Conservation (phyloP, 1,139 yeast genomes). For the Taphrina communis region DNA sequence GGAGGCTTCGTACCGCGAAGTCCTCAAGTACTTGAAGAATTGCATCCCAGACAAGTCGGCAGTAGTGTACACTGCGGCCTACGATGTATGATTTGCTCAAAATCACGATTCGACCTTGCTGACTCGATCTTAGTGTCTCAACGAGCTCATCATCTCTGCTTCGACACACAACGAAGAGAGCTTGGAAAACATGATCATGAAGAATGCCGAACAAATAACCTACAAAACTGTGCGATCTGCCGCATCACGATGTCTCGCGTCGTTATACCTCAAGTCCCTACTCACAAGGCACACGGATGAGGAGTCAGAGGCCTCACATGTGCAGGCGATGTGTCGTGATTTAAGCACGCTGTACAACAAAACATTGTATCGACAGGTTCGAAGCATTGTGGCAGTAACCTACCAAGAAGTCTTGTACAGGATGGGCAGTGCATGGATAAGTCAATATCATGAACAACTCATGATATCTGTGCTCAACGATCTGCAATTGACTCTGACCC, state of each 20-base stretch:
- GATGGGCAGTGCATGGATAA: slow-evolving; percentile 47
- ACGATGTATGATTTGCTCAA: slow-evolving; percentile 47
- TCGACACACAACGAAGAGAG: slow-evolving; percentile 6
- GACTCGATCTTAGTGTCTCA: slow-evolving; percentile 11
- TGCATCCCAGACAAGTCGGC: slow-evolving; percentile 50
- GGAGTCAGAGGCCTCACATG: slow-evolving; percentile 19
- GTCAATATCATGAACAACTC: slow-evolving; percentile 48
- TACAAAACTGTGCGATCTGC: slow-evolving; percentile 49
- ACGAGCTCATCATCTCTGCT: slow-evolving; percentile 23
- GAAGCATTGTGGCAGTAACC: slow-evolving; percentile 48
- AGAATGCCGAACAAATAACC: slow-evolving; percentile 13
- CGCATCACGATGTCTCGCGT: slow-evolving; percentile 48
- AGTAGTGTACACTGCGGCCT: slow-evolving; percentile 50
- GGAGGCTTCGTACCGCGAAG: slow-evolving; percentile 51
- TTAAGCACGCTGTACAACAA: slow-evolving; percentile 20
- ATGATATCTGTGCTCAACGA: slow-evolving; percentile 47
- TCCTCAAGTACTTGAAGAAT: slow-evolving; percentile 50
- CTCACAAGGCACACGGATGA: slow-evolving; percentile 41
- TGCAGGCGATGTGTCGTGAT: slow-evolving; percentile 5
- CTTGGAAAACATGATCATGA: slow-evolving; percentile 20
- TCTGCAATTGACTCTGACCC: slow-evolving; percentile 46
- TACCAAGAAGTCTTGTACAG: slow-evolving; percentile 48
- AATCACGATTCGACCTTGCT: background rate
- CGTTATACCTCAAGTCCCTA: slow-evolving; percentile 48
- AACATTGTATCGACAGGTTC: slow-evolving; percentile 1